phyloP scores from a whole-genome alignment of 768 basidiomycete species.

The Lepiota brunneoincarnata region DNA sequence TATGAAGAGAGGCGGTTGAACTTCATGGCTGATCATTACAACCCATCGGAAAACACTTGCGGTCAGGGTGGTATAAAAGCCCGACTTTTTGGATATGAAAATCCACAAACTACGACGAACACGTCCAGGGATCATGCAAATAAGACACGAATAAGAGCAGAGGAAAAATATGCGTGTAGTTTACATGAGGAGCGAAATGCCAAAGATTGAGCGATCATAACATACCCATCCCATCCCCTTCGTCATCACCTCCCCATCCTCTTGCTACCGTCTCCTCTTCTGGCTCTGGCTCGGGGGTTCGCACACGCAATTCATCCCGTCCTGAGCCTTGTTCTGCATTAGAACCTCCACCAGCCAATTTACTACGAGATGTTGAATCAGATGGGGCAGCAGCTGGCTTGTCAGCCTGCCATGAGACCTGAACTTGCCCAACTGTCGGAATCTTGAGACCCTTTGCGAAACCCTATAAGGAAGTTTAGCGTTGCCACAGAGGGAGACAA shows the following conservation, averaged over 20 bases:
- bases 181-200: background rate
- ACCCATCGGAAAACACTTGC: no score
- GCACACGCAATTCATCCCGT: conserved; percentile 25
- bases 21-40: no score
- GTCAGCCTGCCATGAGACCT: conserved; percentile 63
- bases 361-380: conserved; percentile 12
- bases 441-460: conserved; percentile 70
- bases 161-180: background rate
- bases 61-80: no score
- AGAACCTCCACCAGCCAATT: conserved; percentile 8
- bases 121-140: background rate
- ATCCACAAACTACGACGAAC: no score
- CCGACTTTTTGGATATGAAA: no score
- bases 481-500: conserved; percentile 1
- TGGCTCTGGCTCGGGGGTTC: conserved; percentile 30
- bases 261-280: conserved; percentile 66
- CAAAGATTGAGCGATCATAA: conserved; percentile 25
- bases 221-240: conserved; percentile 77
- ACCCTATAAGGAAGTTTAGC: conserved; percentile 42
- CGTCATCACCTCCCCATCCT: conserved; percentile 74
- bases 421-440: conserved; percentile 61
- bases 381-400: conserved; percentile 21
- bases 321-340: conserved; percentile 7
- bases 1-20: no score
- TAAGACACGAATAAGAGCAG: background rate